Evolutionary conservation across 2,329 filamentous ascomycete genomes (phyloP).

Genomic region (Stagonosporopsis tanaceti): DNA sequence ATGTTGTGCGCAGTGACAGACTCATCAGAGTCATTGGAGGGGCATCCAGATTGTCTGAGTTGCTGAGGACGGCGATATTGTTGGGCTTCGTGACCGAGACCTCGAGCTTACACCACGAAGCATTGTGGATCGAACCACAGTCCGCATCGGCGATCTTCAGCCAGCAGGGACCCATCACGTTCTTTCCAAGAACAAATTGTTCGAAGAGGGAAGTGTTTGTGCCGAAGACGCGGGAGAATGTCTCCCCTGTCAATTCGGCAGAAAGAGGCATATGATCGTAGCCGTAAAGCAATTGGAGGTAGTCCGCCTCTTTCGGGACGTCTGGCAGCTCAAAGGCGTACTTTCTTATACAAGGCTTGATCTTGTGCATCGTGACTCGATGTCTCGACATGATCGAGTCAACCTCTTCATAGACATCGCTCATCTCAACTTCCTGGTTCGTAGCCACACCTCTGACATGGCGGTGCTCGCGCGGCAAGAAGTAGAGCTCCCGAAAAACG

Average conservation of each 20-base stretch:
- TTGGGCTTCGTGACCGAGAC: slow-evolving; percentile 81
- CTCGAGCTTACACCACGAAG: slow-evolving; percentile 97
- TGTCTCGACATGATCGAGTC: slow-evolving; percentile 87
- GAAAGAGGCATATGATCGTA: slow-evolving; percentile 83
- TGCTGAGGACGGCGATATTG: slow-evolving; percentile 74
- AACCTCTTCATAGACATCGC: slow-evolving; percentile 89
- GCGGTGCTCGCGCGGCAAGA: slow-evolving; percentile 78
- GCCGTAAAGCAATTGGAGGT: slow-evolving; percentile 94
- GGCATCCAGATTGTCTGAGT: slow-evolving; percentile 81
- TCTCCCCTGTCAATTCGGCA: slow-evolving; percentile 77
- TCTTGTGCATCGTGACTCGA: slow-evolving; percentile 88
- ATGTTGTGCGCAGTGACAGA: slow-evolving; percentile 82
- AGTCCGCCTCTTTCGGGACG: slow-evolving; percentile 87
- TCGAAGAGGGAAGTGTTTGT: slow-evolving; percentile 94
- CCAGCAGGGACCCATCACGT: slow-evolving; percentile 99
- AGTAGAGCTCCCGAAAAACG: slow-evolving; percentile 89
- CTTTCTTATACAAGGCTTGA: slow-evolving; percentile 87
- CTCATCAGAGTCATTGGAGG: slow-evolving; percentile 97
- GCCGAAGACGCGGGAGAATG: slow-evolving; percentile 93
- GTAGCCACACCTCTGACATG: slow-evolving; percentile 70
- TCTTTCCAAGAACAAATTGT: slow-evolving; percentile 98
- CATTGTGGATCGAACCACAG: slow-evolving; percentile 84
- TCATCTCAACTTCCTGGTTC: slow-evolving; percentile 81
- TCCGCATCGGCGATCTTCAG: slow-evolving; percentile 87
- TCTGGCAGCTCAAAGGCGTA: slow-evolving; percentile 93